Percentiles rank a stretch among this genome's conserved stretches.
These are phyloP conservation scores for Pulicaria dysenterica DNA, from an alignment of 129 eudicot species.

Conservation along the genomic window DNA sequence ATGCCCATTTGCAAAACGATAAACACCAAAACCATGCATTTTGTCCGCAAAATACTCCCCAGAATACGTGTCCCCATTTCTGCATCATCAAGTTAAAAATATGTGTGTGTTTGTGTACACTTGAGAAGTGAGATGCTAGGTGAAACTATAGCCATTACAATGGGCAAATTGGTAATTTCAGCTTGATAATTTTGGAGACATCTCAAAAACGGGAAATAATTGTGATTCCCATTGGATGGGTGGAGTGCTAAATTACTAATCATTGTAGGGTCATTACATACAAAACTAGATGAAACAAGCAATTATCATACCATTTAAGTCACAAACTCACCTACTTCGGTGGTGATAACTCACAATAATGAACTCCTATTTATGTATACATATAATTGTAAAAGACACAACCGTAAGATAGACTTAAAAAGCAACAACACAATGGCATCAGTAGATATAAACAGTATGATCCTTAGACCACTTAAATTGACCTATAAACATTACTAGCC, in stretches of 20 bases:
- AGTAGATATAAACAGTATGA: background rate
- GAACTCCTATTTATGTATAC: background rate
- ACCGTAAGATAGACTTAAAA: slow-evolving; percentile 14
- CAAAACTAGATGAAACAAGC: slow-evolving; percentile 16
- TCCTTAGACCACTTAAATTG: background rate
- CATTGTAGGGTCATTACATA: slow-evolving; percentile 22
- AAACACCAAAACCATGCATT: slow-evolving; percentile 87
- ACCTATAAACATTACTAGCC: background rate
- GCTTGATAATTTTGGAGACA: slow-evolving; percentile 15
- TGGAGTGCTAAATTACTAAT: slow-evolving; percentile 29
- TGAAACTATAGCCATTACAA: slow-evolving; percentile 9
- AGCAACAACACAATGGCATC: background rate
- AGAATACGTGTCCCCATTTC: slow-evolving; percentile 83
- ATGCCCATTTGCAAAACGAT: slow-evolving; percentile 85
- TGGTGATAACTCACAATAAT: slow-evolving; percentile 4
- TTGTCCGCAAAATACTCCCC: slow-evolving; percentile 91
- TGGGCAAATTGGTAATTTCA: background rate
- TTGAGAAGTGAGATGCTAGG: too few species aligned
- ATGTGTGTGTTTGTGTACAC: too few species aligned
- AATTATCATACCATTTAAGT: slow-evolving; percentile 12
- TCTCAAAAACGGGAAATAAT: background rate
- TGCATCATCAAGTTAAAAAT: slow-evolving; percentile 30
- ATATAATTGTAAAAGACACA: background rate
- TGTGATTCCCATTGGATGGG: background rate
- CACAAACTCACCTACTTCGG: slow-evolving; percentile 19